A percentile compares a stretch with the other conserved stretches of the same genome.
These are phyloP conservation scores for Thielaviopsis punctulata DNA, from an alignment of 2,329 filamentous ascomycete species.

Conservation along the genomic window DNA sequence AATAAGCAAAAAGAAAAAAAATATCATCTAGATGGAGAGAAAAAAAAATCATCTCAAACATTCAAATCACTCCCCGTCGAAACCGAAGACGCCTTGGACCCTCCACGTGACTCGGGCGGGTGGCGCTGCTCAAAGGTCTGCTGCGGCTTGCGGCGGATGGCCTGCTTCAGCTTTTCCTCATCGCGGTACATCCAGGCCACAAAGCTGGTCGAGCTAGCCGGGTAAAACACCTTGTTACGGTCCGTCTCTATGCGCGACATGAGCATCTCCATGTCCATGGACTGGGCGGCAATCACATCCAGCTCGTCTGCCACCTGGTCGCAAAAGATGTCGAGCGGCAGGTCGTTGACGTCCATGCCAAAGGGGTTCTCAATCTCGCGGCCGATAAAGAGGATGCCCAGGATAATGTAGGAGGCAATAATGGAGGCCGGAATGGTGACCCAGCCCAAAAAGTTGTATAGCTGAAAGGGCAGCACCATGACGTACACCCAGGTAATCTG, in stretches of 20 bases:
- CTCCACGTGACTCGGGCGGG: not conserved
- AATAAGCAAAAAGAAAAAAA: too few relatives aligned
- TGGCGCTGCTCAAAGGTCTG: constrained; percentile 17
- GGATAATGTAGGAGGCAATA: constrained; percentile 62
- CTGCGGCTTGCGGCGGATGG: constrained; percentile 25
- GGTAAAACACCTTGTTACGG: constrained; percentile 38
- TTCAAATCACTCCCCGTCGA: constrained; percentile 5
- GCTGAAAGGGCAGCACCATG: constrained; percentile 65
- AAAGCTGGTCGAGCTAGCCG: constrained; percentile 27
- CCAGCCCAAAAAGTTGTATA: constrained; percentile 46
- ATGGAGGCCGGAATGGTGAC: constrained; percentile 63
- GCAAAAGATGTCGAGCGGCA: constrained; percentile 62
- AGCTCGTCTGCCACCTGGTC: constrained; percentile 56
- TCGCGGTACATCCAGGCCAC: constrained; percentile 24
- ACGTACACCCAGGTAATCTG: constrained; percentile 82
- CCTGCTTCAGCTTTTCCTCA: constrained; percentile 22
- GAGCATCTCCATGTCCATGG: constrained; percentile 19
- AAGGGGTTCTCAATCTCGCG: constrained; percentile 77
- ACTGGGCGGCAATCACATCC: constrained; percentile 47
- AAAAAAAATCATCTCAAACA: not conserved
- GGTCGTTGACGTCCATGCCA: constrained; percentile 66
- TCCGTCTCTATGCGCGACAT: constrained; percentile 19
- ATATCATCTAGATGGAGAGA: too few relatives aligned
- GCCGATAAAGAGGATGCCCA: constrained; percentile 57
- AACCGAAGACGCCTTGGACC: not conserved